phyloP scores from a whole-genome alignment of 768 basidiomycete genomes.

The Grammothele lineata region DNA sequence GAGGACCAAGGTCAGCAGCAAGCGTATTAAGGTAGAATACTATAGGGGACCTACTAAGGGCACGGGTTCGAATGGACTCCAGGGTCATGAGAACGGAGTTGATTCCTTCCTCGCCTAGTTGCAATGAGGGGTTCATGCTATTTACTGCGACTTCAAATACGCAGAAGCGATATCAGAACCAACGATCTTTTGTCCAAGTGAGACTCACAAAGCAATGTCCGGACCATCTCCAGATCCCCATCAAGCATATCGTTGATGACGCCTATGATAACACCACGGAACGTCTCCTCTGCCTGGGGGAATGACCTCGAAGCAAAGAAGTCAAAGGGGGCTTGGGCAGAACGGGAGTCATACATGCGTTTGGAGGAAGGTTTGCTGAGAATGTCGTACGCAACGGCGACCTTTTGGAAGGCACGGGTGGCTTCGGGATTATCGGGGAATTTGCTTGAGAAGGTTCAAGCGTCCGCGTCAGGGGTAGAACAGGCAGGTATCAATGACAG shows the following conservation, averaged over 20 bases:
- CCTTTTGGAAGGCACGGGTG: constrained; percentile 82
- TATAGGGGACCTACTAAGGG: constrained; percentile 52
- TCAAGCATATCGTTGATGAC: constrained; percentile 82
- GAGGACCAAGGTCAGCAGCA: not conserved
- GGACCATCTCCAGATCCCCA: constrained; percentile 83
- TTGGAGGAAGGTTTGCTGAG: constrained; percentile 70
- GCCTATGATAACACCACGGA: constrained; percentile 66
- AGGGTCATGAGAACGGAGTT: constrained; percentile 69
- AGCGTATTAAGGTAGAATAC: not conserved
- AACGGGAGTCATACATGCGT: constrained; percentile 60
- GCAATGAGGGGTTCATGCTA: constrained; percentile 75
- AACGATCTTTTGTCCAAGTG: too few species aligned
- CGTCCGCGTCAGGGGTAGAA: not conserved
- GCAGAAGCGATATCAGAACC: too few species aligned
- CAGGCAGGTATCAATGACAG: not conserved
- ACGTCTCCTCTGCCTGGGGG: constrained; percentile 72
- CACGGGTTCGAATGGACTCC: constrained; percentile 65
- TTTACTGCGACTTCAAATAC: constrained; percentile 77
- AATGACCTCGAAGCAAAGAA: constrained; percentile 50
- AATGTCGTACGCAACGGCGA: constrained; percentile 79
- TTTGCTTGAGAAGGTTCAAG: too few species aligned
- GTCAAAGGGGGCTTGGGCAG: constrained; percentile 42
- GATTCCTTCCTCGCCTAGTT: constrained; percentile 75
- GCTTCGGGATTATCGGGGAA: constrained; percentile 74
- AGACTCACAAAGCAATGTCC: constrained; percentile 58